A percentile compares a stretch with the other conserved stretches of the same genome.
These are phyloP conservation scores for Pleurotus ostreatus DNA, from an alignment of 768 basidiomycete species.

Conservation along the genomic window DNA sequence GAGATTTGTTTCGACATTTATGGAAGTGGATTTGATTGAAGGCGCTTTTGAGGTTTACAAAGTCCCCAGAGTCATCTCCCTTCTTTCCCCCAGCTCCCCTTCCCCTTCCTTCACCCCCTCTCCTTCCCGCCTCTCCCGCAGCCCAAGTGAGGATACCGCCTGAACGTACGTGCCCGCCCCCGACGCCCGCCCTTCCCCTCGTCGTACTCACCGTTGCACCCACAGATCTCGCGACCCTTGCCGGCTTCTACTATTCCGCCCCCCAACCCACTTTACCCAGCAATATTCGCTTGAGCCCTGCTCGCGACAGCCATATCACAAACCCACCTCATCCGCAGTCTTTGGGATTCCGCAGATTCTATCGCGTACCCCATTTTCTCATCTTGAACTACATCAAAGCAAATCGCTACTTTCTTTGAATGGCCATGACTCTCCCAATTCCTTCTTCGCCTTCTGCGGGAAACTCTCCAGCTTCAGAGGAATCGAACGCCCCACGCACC, in stretches of 20 bases:
- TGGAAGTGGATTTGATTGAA: background rate
- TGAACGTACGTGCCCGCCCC: conserved; percentile 29
- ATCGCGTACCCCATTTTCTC: conserved; percentile 12
- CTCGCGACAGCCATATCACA: conserved; percentile 43
- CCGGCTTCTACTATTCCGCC: conserved; percentile 66
- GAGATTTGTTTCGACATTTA: conserved; percentile 2
- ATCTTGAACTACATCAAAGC: background rate
- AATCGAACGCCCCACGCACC: conserved; percentile 42
- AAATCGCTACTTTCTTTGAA: conserved; percentile 9
- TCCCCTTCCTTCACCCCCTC: conserved; percentile 10
- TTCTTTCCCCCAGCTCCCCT: conserved; percentile 1
- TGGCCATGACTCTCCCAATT: conserved; percentile 36
- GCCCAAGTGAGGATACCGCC: conserved; percentile 46
- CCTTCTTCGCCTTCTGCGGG: conserved; percentile 33
- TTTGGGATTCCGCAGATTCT: conserved; percentile 12
- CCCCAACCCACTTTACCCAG: conserved; percentile 22
- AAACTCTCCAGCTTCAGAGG: conserved; percentile 38
- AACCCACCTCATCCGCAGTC: conserved; percentile 3
- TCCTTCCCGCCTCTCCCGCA: conserved; percentile 32
- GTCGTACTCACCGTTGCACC: conserved; percentile 18
- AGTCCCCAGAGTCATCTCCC: background rate
- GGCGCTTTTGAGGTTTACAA: background rate
- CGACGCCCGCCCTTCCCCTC: conserved; percentile 1
- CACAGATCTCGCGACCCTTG: conserved; percentile 92
- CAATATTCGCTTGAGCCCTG: conserved; percentile 65